Base-by-base conservation (phyloP, 2,329 filamentous ascomycete genomes). In the Cyphellophora europaea region DNA sequence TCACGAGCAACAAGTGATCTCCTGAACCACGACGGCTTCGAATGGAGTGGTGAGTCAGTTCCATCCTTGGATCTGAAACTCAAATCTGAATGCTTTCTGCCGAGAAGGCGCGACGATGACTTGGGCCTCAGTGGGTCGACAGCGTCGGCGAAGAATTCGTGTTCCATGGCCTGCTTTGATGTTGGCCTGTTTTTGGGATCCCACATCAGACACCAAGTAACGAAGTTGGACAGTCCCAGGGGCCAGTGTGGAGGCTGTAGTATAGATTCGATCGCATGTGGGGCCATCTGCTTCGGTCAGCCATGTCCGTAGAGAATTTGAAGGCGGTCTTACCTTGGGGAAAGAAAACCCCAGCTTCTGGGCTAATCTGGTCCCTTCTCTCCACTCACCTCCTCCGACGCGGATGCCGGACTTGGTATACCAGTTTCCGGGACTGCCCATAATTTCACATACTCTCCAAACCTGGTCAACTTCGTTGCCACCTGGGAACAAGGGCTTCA, bases 181-280 rank as follows among this genome's bases (percentile, higher is more conserved):
- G 88, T 96, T 29, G 91, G 91, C 41, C 91, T 75, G 53, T 68
- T 78, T 65, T 88, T 93, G 8, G 91, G 91, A 59, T 98, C 91
- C 91, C 91, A 98, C 83, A 96, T 91, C 47, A 98, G 63, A 61
- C 91, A 98, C 87, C 87, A 95, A 11, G 91, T 98, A 40, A 98
- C 91, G 53, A 98, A 96, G 40, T 93, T 77, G 52, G 81, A 82
- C 36, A 98, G 71, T 13, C 86, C 81, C 2, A 80, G 65, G 5
- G 91, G 91, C 91, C 91, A 98, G 53, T 94, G 85, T 11, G 91
- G 87, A 16, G 82, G 59, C 54, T 86, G 86, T 5, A 98, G 70
- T 47, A 96, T 91, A 4, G 86, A 93, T 50, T 96, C 89, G 75
- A 98, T 86, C 12, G 89, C 77, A 59, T 96, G 91, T 33, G 91